A percentile compares a stretch with the other conserved stretches of the same genome.
Evolutionary conservation across 2,329 filamentous ascomycete species (phyloP).

Genomic region (Fusarium torreyae): DNA sequence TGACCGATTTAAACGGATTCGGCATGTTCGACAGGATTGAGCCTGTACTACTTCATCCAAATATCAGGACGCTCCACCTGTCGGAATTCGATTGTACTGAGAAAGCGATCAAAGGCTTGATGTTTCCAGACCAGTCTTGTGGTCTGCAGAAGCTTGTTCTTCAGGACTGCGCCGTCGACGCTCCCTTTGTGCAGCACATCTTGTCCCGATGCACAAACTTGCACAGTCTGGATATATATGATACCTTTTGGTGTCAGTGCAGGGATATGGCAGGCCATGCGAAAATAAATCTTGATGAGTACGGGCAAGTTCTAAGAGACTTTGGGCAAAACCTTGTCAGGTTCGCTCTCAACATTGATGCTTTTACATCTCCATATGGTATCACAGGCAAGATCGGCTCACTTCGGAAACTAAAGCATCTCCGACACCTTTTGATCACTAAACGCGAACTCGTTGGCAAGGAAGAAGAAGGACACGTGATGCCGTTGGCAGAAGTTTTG

Average conservation of each 20-base stretch:
- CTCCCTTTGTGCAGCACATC: neutral
- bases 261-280: neutral
- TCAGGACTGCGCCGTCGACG: neutral
- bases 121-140: neutral
- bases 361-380: neutral
- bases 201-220: neutral
- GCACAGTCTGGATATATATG: neutral
- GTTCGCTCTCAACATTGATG: neutral
- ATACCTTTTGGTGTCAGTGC: neutral
- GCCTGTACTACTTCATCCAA: neutral
- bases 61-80: neutral
- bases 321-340: neutral
- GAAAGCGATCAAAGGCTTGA: neutral
- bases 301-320: conserved; percentile 2
- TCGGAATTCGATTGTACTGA: neutral
- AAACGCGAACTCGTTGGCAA: neutral
- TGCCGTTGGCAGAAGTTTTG: neutral
- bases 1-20: neutral
- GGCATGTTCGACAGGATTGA: too few relatives aligned
- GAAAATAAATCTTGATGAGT: neutral
- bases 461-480: neutral
- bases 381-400: conserved; percentile 4
- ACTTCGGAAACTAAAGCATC: neutral
- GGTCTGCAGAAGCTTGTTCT: neutral
- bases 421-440: neutral